These are phyloP conservation scores for Podospora australis DNA, from an alignment of 495 filamentous ascomycete genomes.

Conservation along the genomic window DNA sequence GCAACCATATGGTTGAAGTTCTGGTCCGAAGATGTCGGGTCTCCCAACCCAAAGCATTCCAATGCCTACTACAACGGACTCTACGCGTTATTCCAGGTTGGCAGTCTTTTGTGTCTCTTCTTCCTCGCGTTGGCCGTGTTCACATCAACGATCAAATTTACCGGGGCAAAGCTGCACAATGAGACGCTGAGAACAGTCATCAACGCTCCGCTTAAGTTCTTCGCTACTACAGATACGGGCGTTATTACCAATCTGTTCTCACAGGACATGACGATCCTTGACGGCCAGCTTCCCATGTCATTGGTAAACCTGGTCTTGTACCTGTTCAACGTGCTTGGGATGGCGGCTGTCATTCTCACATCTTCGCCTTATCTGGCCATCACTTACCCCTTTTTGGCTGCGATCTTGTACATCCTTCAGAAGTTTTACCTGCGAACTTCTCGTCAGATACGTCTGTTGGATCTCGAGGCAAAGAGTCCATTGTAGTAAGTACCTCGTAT, in stretches of 20 bases:
- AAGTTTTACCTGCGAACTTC: constrained; percentile 51
- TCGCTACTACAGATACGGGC: constrained; percentile 20
- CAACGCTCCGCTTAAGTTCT: constrained; percentile 21
- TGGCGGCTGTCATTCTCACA: constrained; percentile 25
- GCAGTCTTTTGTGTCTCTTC: constrained; percentile 9
- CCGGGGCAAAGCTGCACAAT: constrained; percentile 15
- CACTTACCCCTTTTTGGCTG: constrained; percentile 23
- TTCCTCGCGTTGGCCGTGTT: constrained; percentile 10
- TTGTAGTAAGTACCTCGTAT: constrained; percentile 12
- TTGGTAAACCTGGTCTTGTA: constrained; percentile 10
- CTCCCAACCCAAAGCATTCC: constrained; percentile 11
- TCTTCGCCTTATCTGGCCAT: constrained; percentile 23
- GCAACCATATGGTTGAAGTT: constrained; percentile 22
- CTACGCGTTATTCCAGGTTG: constrained; percentile 21
- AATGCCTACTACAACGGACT: constrained; percentile 19
- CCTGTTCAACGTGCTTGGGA: constrained; percentile 12
- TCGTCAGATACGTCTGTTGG: constrained; percentile 51
- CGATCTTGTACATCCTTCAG: constrained; percentile 41
- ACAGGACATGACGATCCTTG: constrained; percentile 31
- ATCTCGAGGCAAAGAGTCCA: constrained; percentile 36
- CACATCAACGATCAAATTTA: constrained; percentile 11
- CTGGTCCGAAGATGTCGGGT: constrained; percentile 19
- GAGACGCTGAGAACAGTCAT: constrained; percentile 19
- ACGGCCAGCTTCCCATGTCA: constrained; percentile 19
- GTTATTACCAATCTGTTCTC: constrained; percentile 31